phyloP scores from a whole-genome alignment of 495 filamentous ascomycete species.

The Hypoxylon cercidicola region DNA sequence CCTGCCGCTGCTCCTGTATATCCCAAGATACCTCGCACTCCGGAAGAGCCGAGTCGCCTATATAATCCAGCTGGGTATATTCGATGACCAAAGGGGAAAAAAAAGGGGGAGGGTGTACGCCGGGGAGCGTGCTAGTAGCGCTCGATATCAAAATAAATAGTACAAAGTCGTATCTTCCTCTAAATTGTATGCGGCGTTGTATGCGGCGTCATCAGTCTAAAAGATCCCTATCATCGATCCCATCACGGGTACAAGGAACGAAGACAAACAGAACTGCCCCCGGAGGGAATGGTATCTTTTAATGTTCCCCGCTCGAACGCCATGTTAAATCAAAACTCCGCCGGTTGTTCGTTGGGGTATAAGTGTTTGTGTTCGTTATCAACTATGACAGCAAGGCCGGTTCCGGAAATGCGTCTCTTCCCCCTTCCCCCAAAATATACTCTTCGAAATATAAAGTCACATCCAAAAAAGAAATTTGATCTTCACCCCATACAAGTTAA shows the following conservation, averaged over 20 bases:
- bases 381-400: conserved; percentile 19
- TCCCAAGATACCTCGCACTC: conserved; percentile 22
- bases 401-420: conserved; percentile 10
- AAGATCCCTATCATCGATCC: conserved; percentile 29
- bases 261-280: conserved; percentile 31
- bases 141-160: conserved; percentile 13
- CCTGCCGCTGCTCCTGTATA: conserved; percentile 23
- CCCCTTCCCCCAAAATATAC: conserved; percentile 25
- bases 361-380: conserved; percentile 40
- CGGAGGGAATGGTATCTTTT: conserved; percentile 39
- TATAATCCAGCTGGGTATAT: conserved; percentile 40
- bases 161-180: conserved; percentile 37
- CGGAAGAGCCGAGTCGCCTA: conserved; percentile 13
- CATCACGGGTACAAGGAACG: conserved; percentile 28
- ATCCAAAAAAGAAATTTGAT: conserved; percentile 8
- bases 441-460: conserved; percentile 27
- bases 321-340: conserved; percentile 39
- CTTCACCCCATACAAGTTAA: conserved; percentile 40
- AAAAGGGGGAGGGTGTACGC: not conserved
- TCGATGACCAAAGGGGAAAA: conserved; percentile 25
- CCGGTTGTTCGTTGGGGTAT: conserved; percentile 38
- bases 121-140: conserved; percentile 21
- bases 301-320: conserved; percentile 39
- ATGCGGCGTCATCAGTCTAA: conserved; percentile 38
- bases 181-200: conserved; percentile 22